phyloP scores from a whole-genome alignment of 2,329 filamentous ascomycete species.

The Orbilia oligospora region DNA sequence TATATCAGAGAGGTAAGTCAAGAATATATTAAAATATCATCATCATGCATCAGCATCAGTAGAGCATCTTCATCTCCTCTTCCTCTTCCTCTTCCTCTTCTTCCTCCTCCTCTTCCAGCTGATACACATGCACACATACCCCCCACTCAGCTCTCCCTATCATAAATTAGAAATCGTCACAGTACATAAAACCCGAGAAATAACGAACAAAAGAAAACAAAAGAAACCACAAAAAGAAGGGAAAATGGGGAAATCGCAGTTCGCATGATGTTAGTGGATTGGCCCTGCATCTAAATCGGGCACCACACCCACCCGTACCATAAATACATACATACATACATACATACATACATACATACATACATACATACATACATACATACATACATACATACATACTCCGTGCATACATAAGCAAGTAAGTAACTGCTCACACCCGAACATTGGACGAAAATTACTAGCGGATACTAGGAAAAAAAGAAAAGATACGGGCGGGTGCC shows the following conservation, averaged over 20 bases:
- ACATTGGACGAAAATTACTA: slow-evolving; percentile 11
- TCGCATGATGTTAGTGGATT: slow-evolving; percentile 4
- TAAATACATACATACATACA: too few species aligned
- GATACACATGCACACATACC: neutral
- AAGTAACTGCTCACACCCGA: neutral
- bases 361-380: too few species aligned
- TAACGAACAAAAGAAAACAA: too few species aligned
- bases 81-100: too few species aligned
- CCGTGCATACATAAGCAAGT: too few species aligned
- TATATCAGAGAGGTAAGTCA: too few species aligned
- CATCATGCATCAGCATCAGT: neutral
- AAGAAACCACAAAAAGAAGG: neutral
- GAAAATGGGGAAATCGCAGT: neutral
- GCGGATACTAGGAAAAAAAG: neutral
- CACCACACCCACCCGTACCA: neutral
- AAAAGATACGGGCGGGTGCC: slow-evolving; percentile 7
- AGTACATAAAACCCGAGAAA: neutral
- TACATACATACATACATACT: too few species aligned
- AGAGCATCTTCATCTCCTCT: neutral
- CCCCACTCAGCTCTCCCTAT: slow-evolving; percentile 3
- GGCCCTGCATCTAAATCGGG: slow-evolving; percentile 13
- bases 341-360: too few species aligned
- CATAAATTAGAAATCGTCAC: neutral
- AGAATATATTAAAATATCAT: neutral
- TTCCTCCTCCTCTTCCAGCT: neutral